These are phyloP conservation scores for Linnemannia schmuckeri DNA, from an alignment of 192 early-diverging fungal species.

Conservation along the genomic window DNA sequence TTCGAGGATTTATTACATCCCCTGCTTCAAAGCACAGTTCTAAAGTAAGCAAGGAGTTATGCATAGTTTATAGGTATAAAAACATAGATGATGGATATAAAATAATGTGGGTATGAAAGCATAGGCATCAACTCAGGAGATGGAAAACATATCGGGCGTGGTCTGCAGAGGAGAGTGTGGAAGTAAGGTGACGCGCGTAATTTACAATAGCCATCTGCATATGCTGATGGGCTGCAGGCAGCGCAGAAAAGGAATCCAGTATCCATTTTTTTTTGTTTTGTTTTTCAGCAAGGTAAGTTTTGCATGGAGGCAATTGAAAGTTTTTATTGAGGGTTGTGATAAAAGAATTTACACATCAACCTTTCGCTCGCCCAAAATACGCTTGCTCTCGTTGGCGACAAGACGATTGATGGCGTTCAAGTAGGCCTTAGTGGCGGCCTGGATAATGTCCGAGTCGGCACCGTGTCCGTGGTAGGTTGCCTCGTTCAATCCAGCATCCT, in stretches of 20 bases:
- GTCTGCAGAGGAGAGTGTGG: background rate
- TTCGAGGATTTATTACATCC: background rate
- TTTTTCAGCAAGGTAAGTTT: background rate
- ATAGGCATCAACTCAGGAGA: too few relatives aligned
- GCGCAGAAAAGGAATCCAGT: too few relatives aligned
- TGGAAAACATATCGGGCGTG: too few relatives aligned
- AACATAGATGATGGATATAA: background rate
- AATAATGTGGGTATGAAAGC: too few relatives aligned
- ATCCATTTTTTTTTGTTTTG: too few relatives aligned
- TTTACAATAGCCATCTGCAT: background rate
- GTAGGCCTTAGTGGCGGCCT: constrained; percentile 90
- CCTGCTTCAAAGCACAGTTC: background rate
- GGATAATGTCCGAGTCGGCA: constrained; percentile 89
- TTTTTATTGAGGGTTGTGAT: background rate
- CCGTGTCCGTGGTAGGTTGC: constrained; percentile 81
- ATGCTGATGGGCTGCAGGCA: background rate
- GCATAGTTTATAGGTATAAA: too few relatives aligned
- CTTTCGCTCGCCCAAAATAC: constrained; percentile 42
- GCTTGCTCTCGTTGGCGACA: constrained; percentile 51
- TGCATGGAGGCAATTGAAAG: background rate
- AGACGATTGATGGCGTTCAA: constrained; percentile 88
- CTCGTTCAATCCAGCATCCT: constrained; percentile 48
- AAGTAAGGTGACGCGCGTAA: background rate
- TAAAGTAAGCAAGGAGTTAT: too few relatives aligned
- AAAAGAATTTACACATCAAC: constrained; percentile 33